These are phyloP conservation scores for Erysimum cheiranthoides DNA, from an alignment of 345 rosid genomes.

Conservation along the genomic window DNA sequence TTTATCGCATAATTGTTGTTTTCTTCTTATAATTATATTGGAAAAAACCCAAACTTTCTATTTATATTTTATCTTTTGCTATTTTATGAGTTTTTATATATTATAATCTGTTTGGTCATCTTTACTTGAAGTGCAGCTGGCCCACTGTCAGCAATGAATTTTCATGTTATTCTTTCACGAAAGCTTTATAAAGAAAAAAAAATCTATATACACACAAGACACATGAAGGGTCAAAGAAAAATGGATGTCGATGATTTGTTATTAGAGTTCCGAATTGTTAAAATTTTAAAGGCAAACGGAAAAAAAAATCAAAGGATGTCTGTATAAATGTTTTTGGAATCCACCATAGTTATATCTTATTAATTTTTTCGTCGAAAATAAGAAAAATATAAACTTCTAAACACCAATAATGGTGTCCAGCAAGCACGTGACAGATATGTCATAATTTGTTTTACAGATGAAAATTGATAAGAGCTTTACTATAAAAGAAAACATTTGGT, in stretches of 20 bases:
- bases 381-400: constrained; percentile 1
- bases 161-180: not conserved
- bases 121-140: constrained; percentile 17
- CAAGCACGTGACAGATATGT: constrained; percentile 30
- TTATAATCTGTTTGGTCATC: constrained; percentile 10
- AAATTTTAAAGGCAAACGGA: not conserved
- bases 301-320: not conserved
- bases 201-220: not conserved
- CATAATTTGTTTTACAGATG: constrained; percentile 21
- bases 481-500: not conserved
- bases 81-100: not conserved
- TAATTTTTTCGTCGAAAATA: not conserved
- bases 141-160: constrained; percentile 12
- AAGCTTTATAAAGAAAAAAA: not conserved
- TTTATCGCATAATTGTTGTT: constrained; percentile 39
- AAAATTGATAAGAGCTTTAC: constrained; percentile 10
- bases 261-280: not conserved
- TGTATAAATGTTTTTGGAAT: constrained; percentile 4
- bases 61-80: constrained; percentile 20
- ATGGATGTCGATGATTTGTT: not conserved
- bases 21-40: constrained; percentile 21
- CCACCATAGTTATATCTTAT: not conserved
- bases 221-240: not conserved
- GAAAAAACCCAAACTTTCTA: constrained; percentile 26
- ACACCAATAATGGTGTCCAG: constrained; percentile 35